Conservation (phyloP, 2,329 filamentous ascomycete genomes). For the Pyrenochaeta sp. region DNA sequence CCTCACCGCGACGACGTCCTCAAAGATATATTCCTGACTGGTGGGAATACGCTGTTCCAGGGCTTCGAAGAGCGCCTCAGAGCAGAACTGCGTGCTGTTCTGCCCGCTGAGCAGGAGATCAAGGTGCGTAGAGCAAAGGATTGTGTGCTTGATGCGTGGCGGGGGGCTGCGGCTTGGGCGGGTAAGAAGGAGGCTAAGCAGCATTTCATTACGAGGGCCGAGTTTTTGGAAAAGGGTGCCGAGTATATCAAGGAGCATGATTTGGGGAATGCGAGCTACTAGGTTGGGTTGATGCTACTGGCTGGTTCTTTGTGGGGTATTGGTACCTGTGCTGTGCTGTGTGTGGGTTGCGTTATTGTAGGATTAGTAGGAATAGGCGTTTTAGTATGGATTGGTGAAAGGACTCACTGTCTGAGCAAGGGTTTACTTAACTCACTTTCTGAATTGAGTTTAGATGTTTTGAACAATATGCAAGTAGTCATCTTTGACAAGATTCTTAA, state of each 20-base stretch:
- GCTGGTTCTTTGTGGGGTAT: neutral
- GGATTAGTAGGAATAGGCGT: neutral
- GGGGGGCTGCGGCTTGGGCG: conserved; percentile 88
- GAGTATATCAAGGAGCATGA: conserved; percentile 86
- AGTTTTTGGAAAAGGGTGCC: conserved; percentile 89
- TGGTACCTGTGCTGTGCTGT: neutral
- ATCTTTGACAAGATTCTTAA: too few species aligned
- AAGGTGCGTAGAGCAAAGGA: conserved; percentile 76
- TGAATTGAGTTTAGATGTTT: neutral
- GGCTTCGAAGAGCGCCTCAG: conserved; percentile 87
- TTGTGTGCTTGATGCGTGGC: conserved; percentile 88
- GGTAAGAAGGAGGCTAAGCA: conserved; percentile 65
- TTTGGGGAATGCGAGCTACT: conserved; percentile 50
- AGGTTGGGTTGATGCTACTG: neutral
- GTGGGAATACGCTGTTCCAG: conserved; percentile 87
- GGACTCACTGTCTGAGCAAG: neutral
- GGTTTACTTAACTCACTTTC: neutral
- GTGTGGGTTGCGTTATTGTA: neutral
- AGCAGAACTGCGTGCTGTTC: conserved; percentile 72
- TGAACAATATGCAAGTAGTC: too few species aligned
- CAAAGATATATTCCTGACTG: conserved; percentile 89
- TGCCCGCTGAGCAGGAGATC: conserved; percentile 76
- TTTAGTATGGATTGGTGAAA: neutral
- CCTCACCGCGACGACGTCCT: conserved; percentile 73
- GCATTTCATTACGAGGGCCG: conserved; percentile 77